Conservation (phyloP, 345 rosid species). For the Mangifera indica region DNA sequence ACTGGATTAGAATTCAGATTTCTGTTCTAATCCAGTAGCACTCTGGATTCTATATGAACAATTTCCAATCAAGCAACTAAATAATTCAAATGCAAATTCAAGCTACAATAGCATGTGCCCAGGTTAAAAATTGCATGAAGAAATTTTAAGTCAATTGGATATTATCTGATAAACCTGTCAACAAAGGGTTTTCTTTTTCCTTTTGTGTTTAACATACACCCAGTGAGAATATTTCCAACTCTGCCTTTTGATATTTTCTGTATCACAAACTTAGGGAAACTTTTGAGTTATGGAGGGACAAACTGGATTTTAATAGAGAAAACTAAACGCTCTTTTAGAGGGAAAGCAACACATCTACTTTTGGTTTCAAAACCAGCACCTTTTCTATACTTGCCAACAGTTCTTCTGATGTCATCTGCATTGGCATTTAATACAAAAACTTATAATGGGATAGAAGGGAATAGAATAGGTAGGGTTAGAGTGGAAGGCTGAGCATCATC, state of each 20-base stretch:
- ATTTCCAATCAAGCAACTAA: background rate
- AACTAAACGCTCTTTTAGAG: background rate
- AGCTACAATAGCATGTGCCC: background rate
- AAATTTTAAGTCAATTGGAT: background rate
- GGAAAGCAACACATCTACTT: background rate
- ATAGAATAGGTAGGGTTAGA: background rate
- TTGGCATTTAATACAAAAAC: background rate
- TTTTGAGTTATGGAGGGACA: background rate
- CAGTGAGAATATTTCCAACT: background rate
- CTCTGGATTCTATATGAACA: background rate
- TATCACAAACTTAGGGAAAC: background rate
- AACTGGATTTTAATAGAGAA: background rate
- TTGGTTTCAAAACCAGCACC: background rate
- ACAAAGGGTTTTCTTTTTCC: too few relatives aligned
- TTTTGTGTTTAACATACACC: background rate
- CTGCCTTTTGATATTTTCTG: background rate
- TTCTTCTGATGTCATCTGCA: background rate
- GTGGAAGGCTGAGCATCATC: background rate
- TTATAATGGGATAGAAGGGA: background rate
- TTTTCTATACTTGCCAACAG: background rate
- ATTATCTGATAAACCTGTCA: background rate
- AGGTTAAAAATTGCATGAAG: background rate
- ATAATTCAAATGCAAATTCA: background rate
- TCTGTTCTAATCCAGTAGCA: background rate
- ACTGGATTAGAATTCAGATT: background rate